phyloP scores from a whole-genome alignment of 2,329 filamentous ascomycete species.

The Hypomyces rosellus region DNA sequence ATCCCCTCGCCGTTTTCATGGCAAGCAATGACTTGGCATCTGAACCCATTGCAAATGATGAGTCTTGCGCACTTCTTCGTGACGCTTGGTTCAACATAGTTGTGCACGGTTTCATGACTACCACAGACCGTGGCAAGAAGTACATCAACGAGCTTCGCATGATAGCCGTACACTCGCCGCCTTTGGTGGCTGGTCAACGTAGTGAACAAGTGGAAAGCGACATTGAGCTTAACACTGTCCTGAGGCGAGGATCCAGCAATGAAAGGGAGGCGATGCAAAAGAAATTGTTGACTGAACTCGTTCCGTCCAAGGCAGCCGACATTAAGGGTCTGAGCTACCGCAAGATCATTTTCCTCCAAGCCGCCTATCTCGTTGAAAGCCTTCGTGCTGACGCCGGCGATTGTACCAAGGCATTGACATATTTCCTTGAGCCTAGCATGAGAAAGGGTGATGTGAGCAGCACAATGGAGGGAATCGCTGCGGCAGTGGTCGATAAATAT shows the following conservation, averaged over 20 bases:
- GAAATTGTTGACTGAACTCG: constrained; percentile 63
- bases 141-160: constrained; percentile 72
- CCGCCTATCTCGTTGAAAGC: constrained; percentile 82
- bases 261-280: constrained; percentile 77
- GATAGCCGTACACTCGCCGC: constrained; percentile 80
- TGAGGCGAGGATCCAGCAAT: constrained; percentile 77
- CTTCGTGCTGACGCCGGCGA: constrained; percentile 81
- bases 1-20: constrained; percentile 81
- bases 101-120: constrained; percentile 79
- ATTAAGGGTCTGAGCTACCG: constrained; percentile 80
- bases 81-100: constrained; percentile 99
- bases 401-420: constrained; percentile 81
- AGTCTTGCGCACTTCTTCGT: constrained; percentile 66
- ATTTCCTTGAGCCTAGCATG: constrained; percentile 91
- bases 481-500: constrained; percentile 73
- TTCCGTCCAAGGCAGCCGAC: constrained; percentile 71
- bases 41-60: constrained; percentile 51
- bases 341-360: constrained; percentile 86
- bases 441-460: constrained; percentile 55
- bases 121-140: constrained; percentile 65
- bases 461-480: constrained; percentile 58
- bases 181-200: constrained; percentile 80
- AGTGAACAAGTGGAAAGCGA: constrained; percentile 91
- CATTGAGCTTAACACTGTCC: constrained; percentile 89
- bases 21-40: constrained; percentile 55